Evolutionary conservation across 148 eudicot species (phyloP).

Genomic region (Cornus controversa): DNA sequence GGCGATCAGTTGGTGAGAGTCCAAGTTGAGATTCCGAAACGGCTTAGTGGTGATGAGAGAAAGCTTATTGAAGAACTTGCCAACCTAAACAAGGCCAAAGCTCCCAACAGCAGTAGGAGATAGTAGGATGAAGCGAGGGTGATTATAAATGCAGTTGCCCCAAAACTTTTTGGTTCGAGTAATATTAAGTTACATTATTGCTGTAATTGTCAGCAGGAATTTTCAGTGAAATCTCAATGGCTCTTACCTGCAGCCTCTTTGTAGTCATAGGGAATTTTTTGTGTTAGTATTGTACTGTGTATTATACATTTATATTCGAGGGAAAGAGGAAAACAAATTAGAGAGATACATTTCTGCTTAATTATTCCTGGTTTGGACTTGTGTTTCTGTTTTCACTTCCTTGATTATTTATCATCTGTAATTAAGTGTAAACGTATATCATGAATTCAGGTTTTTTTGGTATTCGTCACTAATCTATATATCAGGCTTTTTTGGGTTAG

Average conservation of each 20-base stretch:
- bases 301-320: background rate
- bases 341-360: background rate
- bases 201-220: background rate
- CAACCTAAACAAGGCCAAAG: slow-evolving; percentile 62
- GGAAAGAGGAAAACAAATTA: background rate
- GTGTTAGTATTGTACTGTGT: slow-evolving; percentile 5
- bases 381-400: background rate
- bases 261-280: background rate
- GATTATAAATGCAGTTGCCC: no score
- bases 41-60: slow-evolving; percentile 74
- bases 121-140: slow-evolving; percentile 17
- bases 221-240: background rate
- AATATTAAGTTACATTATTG: background rate
- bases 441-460: background rate
- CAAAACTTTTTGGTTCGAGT: background rate
- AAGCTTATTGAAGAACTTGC: slow-evolving; percentile 88
- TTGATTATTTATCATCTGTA: background rate
- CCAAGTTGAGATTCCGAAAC: slow-evolving; percentile 88
- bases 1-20: slow-evolving; percentile 88
- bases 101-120: slow-evolving; percentile 65
- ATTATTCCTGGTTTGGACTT: background rate
- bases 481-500: no score
- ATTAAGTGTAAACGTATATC: background rate
- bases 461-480: no score
- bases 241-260: background rate